Evolutionary conservation across 2,329 filamentous ascomycete genomes (phyloP), one percentile per base, ranked within the genome.

Genomic region (Talaromyces sp.): DNA sequence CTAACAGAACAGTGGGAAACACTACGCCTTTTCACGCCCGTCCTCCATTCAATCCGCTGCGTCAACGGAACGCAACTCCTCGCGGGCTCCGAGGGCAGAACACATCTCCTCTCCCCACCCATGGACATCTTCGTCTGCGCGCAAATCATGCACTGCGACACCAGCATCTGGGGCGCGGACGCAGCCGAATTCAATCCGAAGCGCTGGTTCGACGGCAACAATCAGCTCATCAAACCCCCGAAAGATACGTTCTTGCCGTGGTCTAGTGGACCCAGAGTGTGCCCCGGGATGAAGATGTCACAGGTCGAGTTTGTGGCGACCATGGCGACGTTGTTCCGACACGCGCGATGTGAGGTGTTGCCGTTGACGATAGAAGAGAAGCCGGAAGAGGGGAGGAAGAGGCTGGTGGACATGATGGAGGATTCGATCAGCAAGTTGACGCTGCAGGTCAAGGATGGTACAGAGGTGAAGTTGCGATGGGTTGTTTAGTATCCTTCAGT

Each of bases 251-350:
- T 61, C 19, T 35, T 66, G 9, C 64, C 59, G 1, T 66, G 50
- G 50, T 58, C 59, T 14, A 31, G 59, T 5, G 63, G 64, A 5
- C 60, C 64, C 9, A 50, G 50, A 2, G 24, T 52, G 9, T 66
- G 64, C 16, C 60, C 60, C 3, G 64, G 64, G 3, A 65, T 65
- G 63, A 65, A 61, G 14, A 83, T 86, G 77, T 76, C 83, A 1
- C 82, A 86, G 72, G 84, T 86, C 2, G 84, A 86, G 70, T 85
- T 86, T 70, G 78, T 80, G 3, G 79, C 78, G 13, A 78, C 82
- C 2, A 69, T 86, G 27, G 70, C 79, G 64, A 76, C 76, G 1
- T 68, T 84, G 13, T 73, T 83, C 37, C 68, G 73, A 63, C 72
- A 57, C 63, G 71, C 66, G 65, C 71, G 33, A 68, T 75, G 66